Base-by-base conservation (phyloP, 192 early-diverging fungal species). In the Entomortierella parvispora region DNA sequence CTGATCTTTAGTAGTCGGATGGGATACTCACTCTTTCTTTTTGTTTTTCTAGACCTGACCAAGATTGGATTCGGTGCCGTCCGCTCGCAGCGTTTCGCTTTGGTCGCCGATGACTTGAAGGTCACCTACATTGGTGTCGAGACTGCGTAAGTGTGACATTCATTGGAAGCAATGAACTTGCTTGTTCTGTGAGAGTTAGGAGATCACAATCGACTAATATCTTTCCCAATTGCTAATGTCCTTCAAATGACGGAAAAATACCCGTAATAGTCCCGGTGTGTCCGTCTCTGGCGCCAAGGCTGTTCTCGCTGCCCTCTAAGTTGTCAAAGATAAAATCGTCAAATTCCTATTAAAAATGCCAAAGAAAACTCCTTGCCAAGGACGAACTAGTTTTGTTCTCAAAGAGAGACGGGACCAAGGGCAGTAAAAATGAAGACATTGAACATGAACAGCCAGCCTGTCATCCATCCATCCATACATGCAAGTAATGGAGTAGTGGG, bases 101-200 rank as follows among this genome's bases (percentile, higher is more conserved):
- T 93, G 63, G 82, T 93, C 44, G 81, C 87, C 33, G 85, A 94
- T 71, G 83, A 93, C 63, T 83, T 92, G 53, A 84, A 89, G 61
- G 90, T 93, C 49, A 84, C 84, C 51, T 90, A 91, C 57, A 68
- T 94, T 29, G 91, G 91, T 62, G 92, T 93, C 49, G 93, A 92
- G 64, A 69, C 58, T 23, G 48, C 25, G 78, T 78, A 63, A 58
- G 66, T 63, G 7, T 11, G n/a, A n/a, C n/a, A n/a, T n/a, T n/a
- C n/a, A n/a, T n/a, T n/a, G n/a, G n/a, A n/a, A n/a, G n/a, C n/a
- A n/a, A n/a, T n/a, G n/a, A n/a, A n/a, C n/a, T n/a, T n/a, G n/a
- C n/a, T n/a, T n/a, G n/a, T n/a, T n/a, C n/a, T n/a, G n/a, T n/a
- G n/a, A n/a, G n/a, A n/a, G n/a, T n/a, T n/a, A n/a, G n/a, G n/a